Evolutionary conservation across 306 rosid species (phyloP).

Genomic region (Cucurbita maxima): DNA sequence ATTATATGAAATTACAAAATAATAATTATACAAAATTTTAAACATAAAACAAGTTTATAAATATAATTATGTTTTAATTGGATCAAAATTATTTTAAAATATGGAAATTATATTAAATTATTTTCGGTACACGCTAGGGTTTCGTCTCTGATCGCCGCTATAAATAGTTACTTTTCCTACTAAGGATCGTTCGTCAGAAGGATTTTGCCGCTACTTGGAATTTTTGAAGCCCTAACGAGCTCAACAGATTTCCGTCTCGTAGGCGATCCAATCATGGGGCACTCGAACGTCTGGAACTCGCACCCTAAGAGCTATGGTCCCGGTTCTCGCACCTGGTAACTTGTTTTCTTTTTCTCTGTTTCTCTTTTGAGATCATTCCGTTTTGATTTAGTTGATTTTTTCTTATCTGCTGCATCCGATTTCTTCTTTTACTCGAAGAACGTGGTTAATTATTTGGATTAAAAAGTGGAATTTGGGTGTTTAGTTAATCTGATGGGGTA

Average conservation of each 20-base stretch:
- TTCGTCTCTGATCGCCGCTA: background rate
- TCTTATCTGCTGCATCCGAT: background rate
- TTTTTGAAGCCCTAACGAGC: background rate
- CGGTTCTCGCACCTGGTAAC: slow-evolving; percentile 82
- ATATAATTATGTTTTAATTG: no score
- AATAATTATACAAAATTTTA: no score
- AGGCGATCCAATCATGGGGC: slow-evolving; percentile 40
- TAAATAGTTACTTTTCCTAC: background rate
- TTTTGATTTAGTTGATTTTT: background rate
- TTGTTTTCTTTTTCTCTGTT: background rate
- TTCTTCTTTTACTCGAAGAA: background rate
- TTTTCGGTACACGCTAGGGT: background rate
- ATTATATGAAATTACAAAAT: no score
- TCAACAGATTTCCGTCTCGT: background rate
- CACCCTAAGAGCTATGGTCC: slow-evolving; percentile 92
- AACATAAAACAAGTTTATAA: no score
- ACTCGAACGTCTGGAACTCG: slow-evolving; percentile 83
- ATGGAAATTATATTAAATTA: no score
- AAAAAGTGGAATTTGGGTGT: background rate
- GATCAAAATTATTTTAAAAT: no score
- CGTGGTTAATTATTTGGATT: background rate
- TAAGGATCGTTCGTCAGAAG: background rate
- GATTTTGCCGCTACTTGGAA: background rate
- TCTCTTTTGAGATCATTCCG: background rate
- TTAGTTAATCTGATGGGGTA: background rate